Evolutionary conservation across 352 stramenopile species (phyloP).

Genomic region (Globisporangium perplexum): DNA sequence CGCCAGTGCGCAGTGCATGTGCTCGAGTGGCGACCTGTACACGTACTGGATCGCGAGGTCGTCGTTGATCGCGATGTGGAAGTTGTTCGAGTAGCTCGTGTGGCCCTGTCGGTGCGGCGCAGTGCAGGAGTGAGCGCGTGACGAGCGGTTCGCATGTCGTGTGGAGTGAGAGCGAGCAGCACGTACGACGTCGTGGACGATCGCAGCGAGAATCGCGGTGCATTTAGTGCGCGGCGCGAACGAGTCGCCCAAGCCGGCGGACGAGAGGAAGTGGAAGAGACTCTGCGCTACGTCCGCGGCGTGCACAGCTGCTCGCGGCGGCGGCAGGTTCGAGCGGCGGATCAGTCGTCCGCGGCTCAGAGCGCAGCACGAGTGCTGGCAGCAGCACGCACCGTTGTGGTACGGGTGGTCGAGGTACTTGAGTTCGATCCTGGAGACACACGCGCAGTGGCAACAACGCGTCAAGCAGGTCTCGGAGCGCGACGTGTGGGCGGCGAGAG

Average conservation of each 20-base stretch:
- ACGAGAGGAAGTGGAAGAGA: slow-evolving; percentile 62
- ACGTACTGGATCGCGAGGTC: slow-evolving; percentile 77
- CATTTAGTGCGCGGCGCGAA: slow-evolving; percentile 64
- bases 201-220: slow-evolving; percentile 63
- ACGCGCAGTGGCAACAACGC: no score
- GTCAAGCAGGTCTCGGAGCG: no score
- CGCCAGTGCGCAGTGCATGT: slow-evolving; percentile 82
- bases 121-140: neutral
- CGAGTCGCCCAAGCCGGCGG: slow-evolving; percentile 42
- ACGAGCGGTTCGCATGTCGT: neutral
- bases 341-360: neutral
- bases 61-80: slow-evolving; percentile 80
- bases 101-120: slow-evolving; percentile 57
- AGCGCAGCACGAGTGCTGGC: neutral
- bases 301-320: slow-evolving; percentile 56
- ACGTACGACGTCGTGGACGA: slow-evolving; percentile 77
- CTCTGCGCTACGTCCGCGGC: slow-evolving; percentile 79
- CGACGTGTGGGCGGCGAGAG: slow-evolving; percentile 1
- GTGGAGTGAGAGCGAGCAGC: neutral
- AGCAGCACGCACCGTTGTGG: slow-evolving; percentile 60
- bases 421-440: slow-evolving; percentile 30
- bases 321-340: neutral
- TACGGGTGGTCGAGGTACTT: slow-evolving; percentile 76
- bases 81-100: slow-evolving; percentile 86
- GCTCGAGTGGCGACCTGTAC: slow-evolving; percentile 79